Percentiles rank a stretch among this genome's conserved stretches.
Evolutionary conservation across 177 flowering plant species (phyloP).

Genomic region (Telopea speciosissima): DNA sequence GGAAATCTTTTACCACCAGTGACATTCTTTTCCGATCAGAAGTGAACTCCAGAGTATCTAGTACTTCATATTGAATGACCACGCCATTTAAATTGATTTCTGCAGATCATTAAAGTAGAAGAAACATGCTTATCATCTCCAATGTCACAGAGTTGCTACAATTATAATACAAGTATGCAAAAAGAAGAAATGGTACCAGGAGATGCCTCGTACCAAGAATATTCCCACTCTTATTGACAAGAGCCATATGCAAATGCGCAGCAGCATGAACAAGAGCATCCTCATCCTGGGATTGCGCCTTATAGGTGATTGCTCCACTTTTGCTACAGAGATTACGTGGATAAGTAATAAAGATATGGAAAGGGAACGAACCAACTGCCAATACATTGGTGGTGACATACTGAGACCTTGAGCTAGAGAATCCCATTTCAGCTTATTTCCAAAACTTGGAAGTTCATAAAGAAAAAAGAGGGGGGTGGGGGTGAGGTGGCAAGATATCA

Average conservation of each 20-base stretch:
- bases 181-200: not conserved
- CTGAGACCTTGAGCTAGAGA: not conserved
- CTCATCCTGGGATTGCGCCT: conserved; percentile 99
- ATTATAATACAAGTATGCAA: not conserved
- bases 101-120: conserved; percentile 31
- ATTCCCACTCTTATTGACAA: conserved; percentile 56
- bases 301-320: conserved; percentile 65
- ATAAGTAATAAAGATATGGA: not conserved
- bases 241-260: conserved; percentile 75
- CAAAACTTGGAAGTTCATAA: not conserved
- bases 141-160: conserved; percentile 3
- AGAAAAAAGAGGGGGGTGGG: not conserved
- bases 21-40: conserved; percentile 99
- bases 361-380: not conserved
- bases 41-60: conserved; percentile 94
- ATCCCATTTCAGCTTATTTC: not conserved
- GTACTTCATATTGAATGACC: conserved; percentile 54
- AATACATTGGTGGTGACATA: not conserved
- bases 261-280: conserved; percentile 99
- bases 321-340: conserved; percentile 39
- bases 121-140: conserved; percentile 8
- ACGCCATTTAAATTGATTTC: conserved; percentile 67
- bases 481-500: conserved; percentile 4
- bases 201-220: conserved; percentile 50
- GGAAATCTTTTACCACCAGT: conserved; percentile 68